Percentiles rank a stretch among this genome's conserved stretches.
Evolutionary conservation across 106 monocot genomes (phyloP).

Genomic region (Acanthochlamys bracteata): DNA sequence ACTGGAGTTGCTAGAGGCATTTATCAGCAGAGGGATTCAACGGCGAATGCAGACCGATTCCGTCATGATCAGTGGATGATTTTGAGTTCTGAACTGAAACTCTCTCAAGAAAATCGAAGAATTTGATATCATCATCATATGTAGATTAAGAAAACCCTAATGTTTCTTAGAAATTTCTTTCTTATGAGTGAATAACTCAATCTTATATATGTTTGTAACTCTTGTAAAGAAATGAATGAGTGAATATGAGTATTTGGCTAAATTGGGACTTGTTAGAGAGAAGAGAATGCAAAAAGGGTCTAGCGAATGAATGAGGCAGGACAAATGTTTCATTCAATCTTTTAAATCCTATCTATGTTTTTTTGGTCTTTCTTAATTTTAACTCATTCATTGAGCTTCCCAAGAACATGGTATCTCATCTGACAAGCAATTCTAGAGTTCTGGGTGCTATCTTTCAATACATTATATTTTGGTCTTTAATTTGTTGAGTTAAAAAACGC

Average conservation of each 20-base stretch:
- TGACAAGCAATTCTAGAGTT: slow-evolving; percentile 21
- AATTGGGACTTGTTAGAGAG: slow-evolving; percentile 2
- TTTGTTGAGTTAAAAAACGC: background rate
- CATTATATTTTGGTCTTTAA: background rate
- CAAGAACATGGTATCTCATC: slow-evolving; percentile 20
- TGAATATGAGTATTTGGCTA: too few relatives aligned
- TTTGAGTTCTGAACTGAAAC: background rate
- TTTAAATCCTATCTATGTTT: background rate
- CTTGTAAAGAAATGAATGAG: too few relatives aligned
- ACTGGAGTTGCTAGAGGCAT: slow-evolving; percentile 11
- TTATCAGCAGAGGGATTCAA: slow-evolving; percentile 17
- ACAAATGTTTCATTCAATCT: slow-evolving; percentile 1
- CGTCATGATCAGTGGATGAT: background rate
- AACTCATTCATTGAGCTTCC: background rate
- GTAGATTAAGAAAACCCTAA: background rate
- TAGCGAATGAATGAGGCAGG: slow-evolving; percentile 19
- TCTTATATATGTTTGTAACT: background rate
- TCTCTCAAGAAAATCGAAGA: background rate
- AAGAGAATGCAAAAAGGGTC: slow-evolving; percentile 23
- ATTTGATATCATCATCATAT: background rate
- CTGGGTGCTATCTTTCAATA: slow-evolving; percentile 13
- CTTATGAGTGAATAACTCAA: background rate
- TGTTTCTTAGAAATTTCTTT: background rate
- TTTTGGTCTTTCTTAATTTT: too few relatives aligned
- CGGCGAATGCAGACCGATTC: slow-evolving; percentile 1